A percentile compares a stretch with the other conserved stretches of the same genome.
phyloP scores from a whole-genome alignment of 192 early-diverging fungal species.

The Coemansia sp. region DNA sequence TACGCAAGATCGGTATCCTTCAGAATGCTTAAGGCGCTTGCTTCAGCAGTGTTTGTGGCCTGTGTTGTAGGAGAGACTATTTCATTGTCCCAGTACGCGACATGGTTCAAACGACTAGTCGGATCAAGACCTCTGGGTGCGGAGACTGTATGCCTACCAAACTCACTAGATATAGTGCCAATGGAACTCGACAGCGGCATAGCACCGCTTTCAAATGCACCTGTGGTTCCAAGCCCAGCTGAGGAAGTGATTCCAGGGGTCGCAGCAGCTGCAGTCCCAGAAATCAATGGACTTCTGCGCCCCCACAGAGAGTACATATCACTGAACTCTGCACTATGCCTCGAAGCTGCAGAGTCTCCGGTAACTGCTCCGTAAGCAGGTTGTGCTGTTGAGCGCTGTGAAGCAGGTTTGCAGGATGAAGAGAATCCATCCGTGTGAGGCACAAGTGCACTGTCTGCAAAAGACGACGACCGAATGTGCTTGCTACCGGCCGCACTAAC shows the following conservation, averaged over 20 bases:
- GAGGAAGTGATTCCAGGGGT: constrained; percentile 2
- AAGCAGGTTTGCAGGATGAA: constrained; percentile 4
- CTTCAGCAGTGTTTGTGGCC: constrained; percentile 45
- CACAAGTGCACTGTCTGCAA: neutral
- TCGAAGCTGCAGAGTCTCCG: neutral
- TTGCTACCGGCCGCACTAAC: neutral
- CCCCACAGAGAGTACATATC: constrained; percentile 27
- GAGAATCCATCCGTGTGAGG: neutral
- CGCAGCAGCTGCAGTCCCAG: neutral
- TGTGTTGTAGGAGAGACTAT: constrained; percentile 12
- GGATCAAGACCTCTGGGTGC: constrained; percentile 12
- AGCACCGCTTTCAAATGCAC: neutral
- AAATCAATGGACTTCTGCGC: constrained; percentile 12
- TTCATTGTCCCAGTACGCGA: constrained; percentile 16
- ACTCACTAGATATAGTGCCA: neutral
- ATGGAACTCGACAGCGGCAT: neutral
- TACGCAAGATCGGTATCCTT: constrained; percentile 55
- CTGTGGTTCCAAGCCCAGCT: neutral
- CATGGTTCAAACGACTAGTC: constrained; percentile 7
- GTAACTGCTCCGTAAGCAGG: neutral
- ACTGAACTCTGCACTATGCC: constrained; percentile 34
- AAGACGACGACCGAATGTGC: constrained; percentile 21
- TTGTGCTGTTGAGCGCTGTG: neutral
- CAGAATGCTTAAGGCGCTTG: constrained; percentile 53
- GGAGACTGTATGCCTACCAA: constrained; percentile 7